Conservation (phyloP, 2,329 filamentous ascomycete species). For the Neobulgaria alba region DNA sequence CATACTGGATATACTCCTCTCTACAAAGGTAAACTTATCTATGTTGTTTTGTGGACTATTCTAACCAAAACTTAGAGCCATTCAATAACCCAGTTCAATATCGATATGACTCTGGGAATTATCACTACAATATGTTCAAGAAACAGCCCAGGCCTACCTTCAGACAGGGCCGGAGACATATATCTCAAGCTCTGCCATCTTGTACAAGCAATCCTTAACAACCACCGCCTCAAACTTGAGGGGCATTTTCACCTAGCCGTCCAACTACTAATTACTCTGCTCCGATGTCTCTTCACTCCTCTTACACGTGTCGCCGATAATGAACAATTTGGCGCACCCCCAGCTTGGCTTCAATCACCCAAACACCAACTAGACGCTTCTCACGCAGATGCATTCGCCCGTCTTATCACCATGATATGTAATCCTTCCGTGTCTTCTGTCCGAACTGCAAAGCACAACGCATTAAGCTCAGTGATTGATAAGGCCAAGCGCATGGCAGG, state of each 20-base stretch:
- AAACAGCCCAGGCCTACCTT: constrained; percentile 16
- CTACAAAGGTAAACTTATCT: constrained; percentile 22
- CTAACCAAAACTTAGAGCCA: constrained; percentile 17
- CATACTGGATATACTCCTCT: constrained; percentile 26
- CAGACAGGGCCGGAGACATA: constrained; percentile 18
- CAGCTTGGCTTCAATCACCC: constrained; percentile 30
- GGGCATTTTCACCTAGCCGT: constrained; percentile 54
- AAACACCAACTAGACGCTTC: constrained; percentile 27
- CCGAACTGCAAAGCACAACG: constrained; percentile 33
- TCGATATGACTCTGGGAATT: constrained; percentile 27
- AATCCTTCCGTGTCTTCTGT: constrained; percentile 50
- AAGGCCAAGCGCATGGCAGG: constrained; percentile 53
- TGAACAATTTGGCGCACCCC: constrained; percentile 13
- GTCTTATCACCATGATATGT: constrained; percentile 50
- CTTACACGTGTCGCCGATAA: constrained; percentile 23
- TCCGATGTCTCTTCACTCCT: constrained; percentile 41
- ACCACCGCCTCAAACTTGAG: constrained; percentile 51
- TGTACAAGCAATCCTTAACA: constrained; percentile 47
- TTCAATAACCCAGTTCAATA: constrained; percentile 27
- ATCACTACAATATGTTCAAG: constrained; percentile 27
- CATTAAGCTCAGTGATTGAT: constrained; percentile 51
- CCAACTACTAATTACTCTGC: constrained; percentile 45
- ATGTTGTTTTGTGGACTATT: background rate
- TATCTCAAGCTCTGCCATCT: constrained; percentile 38
- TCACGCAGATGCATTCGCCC: constrained; percentile 44